These are phyloP conservation scores for Uncinocarpus reesii DNA, from an alignment of 2,329 filamentous ascomycete species.

Conservation along the genomic window DNA sequence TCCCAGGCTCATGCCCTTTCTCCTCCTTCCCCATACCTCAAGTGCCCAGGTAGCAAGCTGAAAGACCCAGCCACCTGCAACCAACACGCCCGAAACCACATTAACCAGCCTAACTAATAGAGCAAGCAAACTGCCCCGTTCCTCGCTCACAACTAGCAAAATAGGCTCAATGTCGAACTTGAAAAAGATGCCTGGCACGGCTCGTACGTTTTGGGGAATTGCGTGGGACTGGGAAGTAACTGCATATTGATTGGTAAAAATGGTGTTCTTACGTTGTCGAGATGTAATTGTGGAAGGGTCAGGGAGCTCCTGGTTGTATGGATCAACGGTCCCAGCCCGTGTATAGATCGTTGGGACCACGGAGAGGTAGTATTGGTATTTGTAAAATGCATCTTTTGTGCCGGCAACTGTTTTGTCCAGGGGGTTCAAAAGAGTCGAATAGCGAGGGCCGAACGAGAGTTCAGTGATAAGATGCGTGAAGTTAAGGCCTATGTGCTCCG, in stretches of 20 bases:
- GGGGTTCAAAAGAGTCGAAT: slow-evolving; percentile 84
- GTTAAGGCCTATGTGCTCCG: slow-evolving; percentile 93
- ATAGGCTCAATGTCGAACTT: slow-evolving; percentile 99
- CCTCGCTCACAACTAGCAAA: slow-evolving; percentile 72
- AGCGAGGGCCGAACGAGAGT: slow-evolving; percentile 93
- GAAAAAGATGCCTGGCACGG: slow-evolving; percentile 85
- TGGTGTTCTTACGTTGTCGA: slow-evolving; percentile 43
- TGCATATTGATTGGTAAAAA: slow-evolving; percentile 95
- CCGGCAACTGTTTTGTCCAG: slow-evolving; percentile 80
- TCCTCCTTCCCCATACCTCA: slow-evolving; percentile 40
- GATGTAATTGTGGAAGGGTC: slow-evolving; percentile 28
- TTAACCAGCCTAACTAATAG: slow-evolving; percentile 80
- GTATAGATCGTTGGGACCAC: slow-evolving; percentile 92
- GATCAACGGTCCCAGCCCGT: slow-evolving; percentile 36
- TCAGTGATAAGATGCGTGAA: slow-evolving; percentile 96
- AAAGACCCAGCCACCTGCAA: slow-evolving; percentile 88
- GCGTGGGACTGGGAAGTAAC: slow-evolving; percentile 76
- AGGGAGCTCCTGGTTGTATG: slow-evolving; percentile 31
- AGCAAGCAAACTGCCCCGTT: slow-evolving; percentile 60
- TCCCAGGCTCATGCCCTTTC: slow-evolving; percentile 36
- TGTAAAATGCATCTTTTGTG: slow-evolving; percentile 72
- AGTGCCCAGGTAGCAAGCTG: slow-evolving; percentile 67
- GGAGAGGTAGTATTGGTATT: slow-evolving; percentile 95
- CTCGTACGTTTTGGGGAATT: slow-evolving; percentile 51
- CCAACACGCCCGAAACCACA: slow-evolving; percentile 78